Evolutionary conservation across 2,329 filamentous ascomycete species (phyloP), one percentile per base, ranked within the genome.

Genomic region (Pestalotiopsis sp.): DNA sequence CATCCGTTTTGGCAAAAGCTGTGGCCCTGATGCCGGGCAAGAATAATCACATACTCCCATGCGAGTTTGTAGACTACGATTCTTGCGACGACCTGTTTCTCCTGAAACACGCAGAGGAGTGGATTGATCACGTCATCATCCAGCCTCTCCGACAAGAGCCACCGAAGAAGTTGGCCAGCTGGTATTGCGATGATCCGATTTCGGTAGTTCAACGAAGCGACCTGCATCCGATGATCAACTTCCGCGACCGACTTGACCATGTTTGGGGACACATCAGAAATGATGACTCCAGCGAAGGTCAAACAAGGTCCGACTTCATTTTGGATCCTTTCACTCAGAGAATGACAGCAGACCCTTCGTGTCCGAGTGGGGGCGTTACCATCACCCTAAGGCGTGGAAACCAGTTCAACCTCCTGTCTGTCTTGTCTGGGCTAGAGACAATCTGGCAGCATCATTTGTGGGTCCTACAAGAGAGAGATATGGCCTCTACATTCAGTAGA

Each of bases 281-380:
- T 3, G 78, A 77, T 0, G 67, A 72, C 5, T 72, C 68, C 6
- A 71, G 64, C 0, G 66, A 60, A 0, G 36, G 70, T 0, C 20
- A 79, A 79, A 98, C 98, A 79, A 90, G 96, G 57, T 91, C 94
- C 4, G 95, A 99, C 72, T 95, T 94, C 11, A 97, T 78, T 90
- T 94, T 49, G 94, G 94, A 1, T 93, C 97, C 78, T 93, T 95
- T 76, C 84, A 77, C n/a, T 14, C 36, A 7, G 5, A 49, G 1
- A 31, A 31, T 31, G 31, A 31, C 0, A 31, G 31, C 31, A 31
- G 31, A 31, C 2, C 7, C 6, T 31, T 31, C 31, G 31, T 31
- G 31, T 31, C 7, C 31, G 7, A 7, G 31, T 31, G 31, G 2
- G 6, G 7, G 31, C 31, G 6, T 1, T 2, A 31, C 31, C 2